phyloP scores from a whole-genome alignment of 2,329 filamentous ascomycete genomes.

The Colletotrichum sp. region DNA sequence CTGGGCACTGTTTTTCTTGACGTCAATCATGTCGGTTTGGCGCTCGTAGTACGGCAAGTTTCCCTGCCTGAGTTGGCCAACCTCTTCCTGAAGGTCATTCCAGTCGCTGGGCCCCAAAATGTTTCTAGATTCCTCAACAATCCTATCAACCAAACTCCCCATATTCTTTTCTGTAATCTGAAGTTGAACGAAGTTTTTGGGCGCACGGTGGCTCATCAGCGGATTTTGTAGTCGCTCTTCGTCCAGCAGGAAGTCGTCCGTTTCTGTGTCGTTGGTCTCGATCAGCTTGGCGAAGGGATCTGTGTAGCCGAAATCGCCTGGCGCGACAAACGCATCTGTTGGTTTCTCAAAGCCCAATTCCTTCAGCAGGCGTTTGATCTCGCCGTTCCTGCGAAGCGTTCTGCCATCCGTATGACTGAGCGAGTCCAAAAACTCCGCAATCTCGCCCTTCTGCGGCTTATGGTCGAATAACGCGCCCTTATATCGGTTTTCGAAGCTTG shows the following conservation, averaged over 20 bases:
- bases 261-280: conserved; percentile 6
- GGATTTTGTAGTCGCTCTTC: not conserved
- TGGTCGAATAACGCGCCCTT: not conserved
- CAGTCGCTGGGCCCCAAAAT: not conserved
- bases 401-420: not conserved
- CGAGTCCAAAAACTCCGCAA: conserved; percentile 10
- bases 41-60: not conserved
- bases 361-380: not conserved
- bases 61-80: not conserved
- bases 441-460: not conserved
- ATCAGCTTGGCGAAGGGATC: conserved; percentile 33
- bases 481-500: conserved; percentile 25
- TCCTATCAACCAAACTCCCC: not conserved
- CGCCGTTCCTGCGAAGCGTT: not conserved
- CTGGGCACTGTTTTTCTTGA: not conserved
- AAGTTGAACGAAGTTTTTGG: not conserved
- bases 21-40: not conserved
- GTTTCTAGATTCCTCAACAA: not conserved
- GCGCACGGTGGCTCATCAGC: not conserved
- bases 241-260: not conserved
- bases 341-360: not conserved
- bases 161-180: not conserved
- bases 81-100: conserved; percentile 6
- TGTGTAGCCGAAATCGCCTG: not conserved
- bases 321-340: not conserved